Percentiles rank a stretch among this genome's conserved stretches.
Conservation (phyloP, 345 rosid genomes). For the Euphorbia peplus region DNA sequence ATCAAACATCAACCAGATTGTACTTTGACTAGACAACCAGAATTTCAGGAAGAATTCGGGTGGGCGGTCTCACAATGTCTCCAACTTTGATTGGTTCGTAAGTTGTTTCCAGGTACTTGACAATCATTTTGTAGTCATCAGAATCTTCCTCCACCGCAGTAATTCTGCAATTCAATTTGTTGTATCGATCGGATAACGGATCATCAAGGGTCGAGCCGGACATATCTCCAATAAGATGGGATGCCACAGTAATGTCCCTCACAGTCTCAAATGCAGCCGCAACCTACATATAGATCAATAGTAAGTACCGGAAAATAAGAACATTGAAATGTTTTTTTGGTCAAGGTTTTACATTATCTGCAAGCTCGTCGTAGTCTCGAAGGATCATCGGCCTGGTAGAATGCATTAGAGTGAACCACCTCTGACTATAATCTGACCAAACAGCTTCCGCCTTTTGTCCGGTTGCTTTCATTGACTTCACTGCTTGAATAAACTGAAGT, state of each 20-base stretch:
- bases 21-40: background rate
- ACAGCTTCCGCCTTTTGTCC: conserved; percentile 57
- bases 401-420: conserved; percentile 72
- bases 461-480: conserved; percentile 41
- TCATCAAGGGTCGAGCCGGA: conserved; percentile 65
- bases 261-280: conserved; percentile 62
- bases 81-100: conserved; percentile 70
- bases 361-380: conserved; percentile 59
- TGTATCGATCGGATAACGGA: conserved; percentile 56
- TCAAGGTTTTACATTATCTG: conserved; percentile 50
- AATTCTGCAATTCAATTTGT: conserved; percentile 55
- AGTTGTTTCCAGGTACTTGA: conserved; percentile 60
- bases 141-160: conserved; percentile 53
- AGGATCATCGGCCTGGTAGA: conserved; percentile 62
- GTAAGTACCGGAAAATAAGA: background rate
- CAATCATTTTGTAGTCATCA: conserved; percentile 71
- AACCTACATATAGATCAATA: conserved; percentile 36
- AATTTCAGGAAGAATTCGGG: background rate
- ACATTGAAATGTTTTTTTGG: background rate
- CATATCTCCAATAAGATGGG: conserved; percentile 68
- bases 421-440: conserved; percentile 74
- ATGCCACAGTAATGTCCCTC: conserved; percentile 62
- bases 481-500: conserved; percentile 44
- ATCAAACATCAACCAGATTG: background rate
- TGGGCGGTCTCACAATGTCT: conserved; percentile 44